These are phyloP conservation scores for Elongisporangium anandrum DNA, from an alignment of 352 stramenopile genomes.

Conservation along the genomic window DNA sequence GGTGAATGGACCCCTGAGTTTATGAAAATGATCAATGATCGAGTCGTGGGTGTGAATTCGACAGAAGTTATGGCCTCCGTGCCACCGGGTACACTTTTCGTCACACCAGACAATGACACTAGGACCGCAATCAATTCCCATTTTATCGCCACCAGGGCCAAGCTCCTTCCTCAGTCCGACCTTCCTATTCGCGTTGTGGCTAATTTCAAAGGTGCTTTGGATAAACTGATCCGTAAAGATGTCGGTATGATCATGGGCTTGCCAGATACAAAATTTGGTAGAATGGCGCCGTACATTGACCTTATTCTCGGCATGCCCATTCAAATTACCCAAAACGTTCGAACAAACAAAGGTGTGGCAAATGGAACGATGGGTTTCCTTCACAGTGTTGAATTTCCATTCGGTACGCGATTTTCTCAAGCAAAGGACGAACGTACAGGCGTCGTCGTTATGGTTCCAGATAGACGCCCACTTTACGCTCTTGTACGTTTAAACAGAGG, in stretches of 20 bases:
- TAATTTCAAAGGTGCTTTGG: not conserved
- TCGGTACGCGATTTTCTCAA: not conserved
- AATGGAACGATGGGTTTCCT: slow-evolving; percentile 6
- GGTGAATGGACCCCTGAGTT: too few species aligned
- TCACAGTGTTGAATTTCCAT: slow-evolving; percentile 4
- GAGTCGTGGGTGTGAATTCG: too few species aligned
- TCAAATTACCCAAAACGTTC: slow-evolving; percentile 5
- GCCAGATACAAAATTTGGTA: slow-evolving; percentile 5
- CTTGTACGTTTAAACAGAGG: slow-evolving; percentile 1
- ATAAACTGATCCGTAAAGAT: not conserved
- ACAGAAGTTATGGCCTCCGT: too few species aligned
- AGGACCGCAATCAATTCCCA: too few species aligned
- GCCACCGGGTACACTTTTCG: too few species aligned
- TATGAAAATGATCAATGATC: too few species aligned
- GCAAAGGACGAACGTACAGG: too few species aligned
- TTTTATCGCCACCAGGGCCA: too few species aligned
- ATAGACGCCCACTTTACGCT: not conserved
- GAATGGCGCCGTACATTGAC: slow-evolving; percentile 12
- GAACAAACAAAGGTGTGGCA: slow-evolving; percentile 8
- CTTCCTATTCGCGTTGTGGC: too few species aligned
- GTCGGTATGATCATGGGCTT: not conserved
- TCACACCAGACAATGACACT: too few species aligned
- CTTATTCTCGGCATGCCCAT: slow-evolving; percentile 13
- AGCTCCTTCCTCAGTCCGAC: too few species aligned
- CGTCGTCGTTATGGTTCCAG: too few species aligned